Percentiles rank a stretch among this genome's conserved stretches.
Conservation (phyloP, 176 grass and related monocot genomes). For the Rhipidocladum racemiflorum region DNA sequence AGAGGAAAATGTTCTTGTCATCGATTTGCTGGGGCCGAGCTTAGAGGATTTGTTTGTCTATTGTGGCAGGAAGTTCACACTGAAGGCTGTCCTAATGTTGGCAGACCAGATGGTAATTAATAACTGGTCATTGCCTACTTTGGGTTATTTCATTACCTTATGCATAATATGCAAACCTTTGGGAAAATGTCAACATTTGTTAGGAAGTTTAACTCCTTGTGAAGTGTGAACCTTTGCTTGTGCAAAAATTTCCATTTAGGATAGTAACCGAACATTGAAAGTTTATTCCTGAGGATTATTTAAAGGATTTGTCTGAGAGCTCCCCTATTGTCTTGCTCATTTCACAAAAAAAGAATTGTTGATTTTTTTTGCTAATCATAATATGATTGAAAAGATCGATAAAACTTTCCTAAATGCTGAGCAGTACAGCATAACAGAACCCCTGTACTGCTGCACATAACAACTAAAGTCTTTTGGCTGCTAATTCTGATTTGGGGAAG, state of each 20-base stretch:
- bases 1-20: slow-evolving; percentile 73
- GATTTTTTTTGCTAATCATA: no score
- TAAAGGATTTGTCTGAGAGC: background rate
- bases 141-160: background rate
- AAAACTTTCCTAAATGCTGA: background rate
- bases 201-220: slow-evolving; percentile 3
- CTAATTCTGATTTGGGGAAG: background rate
- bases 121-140: background rate
- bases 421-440: background rate
- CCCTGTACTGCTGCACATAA: background rate
- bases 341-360: background rate
- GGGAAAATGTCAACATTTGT: background rate
- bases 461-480: background rate
- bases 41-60: slow-evolving; percentile 75
- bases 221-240: background rate
- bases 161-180: background rate
- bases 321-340: background rate
- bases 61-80: slow-evolving; percentile 55
- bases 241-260: background rate
- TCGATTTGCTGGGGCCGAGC: slow-evolving; percentile 71
- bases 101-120: slow-evolving; percentile 75
- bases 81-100: slow-evolving; percentile 78
- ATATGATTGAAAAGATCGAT: background rate
- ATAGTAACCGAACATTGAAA: background rate
- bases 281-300: background rate